Base-by-base conservation (phyloP, 257 asterid species). In the Solanum peruvianum region DNA sequence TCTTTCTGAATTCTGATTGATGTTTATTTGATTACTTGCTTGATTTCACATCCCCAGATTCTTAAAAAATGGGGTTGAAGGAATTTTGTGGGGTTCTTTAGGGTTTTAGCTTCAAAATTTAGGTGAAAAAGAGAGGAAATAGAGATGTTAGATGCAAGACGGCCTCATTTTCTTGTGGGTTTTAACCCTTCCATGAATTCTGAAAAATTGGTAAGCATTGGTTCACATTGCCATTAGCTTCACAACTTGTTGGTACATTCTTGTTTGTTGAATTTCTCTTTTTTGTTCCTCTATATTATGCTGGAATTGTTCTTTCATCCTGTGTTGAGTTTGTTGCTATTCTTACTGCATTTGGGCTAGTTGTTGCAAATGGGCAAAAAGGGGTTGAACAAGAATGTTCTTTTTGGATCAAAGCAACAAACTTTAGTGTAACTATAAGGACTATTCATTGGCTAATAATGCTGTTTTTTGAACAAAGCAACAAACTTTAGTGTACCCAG, bases 91-190 rank as follows among this genome's bases (percentile, higher is more conserved):
- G 47, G 39, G 44, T 25, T 52, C 6, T 31, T 12, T 58, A 62
- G 49, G 82, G 86, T 70, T 85, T 86, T 86, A 45, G 27, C 86
- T 39, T 67, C 31, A 33, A 39, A 29, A 64, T 66, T 39, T 76
- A 86, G 45, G 60, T 67, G 47, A 37, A 41, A 47, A 23, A 16
- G 80, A 77, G 67, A 9, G 81, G 31, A 31, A 15, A 39, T 33
- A 41, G 91, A 89, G 91, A 95, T 95, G 98, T 88, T 88, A 91
- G 85, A 86, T 87, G 67, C 37, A 86, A 94, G 89, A 87, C 92
- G 88, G 88, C 98, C 98, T 90, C 93, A 91, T 91, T 96, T 96
- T 90, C 95, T 94, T 87, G 85, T 92, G 93, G 94, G 92, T 84
- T 95, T 96, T 88, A 94, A 93, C 89, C 97, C 97, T 82, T 91